These are phyloP conservation scores for Lactarius akahatsu DNA, from an alignment of 768 basidiomycete genomes.

Conservation along the genomic window DNA sequence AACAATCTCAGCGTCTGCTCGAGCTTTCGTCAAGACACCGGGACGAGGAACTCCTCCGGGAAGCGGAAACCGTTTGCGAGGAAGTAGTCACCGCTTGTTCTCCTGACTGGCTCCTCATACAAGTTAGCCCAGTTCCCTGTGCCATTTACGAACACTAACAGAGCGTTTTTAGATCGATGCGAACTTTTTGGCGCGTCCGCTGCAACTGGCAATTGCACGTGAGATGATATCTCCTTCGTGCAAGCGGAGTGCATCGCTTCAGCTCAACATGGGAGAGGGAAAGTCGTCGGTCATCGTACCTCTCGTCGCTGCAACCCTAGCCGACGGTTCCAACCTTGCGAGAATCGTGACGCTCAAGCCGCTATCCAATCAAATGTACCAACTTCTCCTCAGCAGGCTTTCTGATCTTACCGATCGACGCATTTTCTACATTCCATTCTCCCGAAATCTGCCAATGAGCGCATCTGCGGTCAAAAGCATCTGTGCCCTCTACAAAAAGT, in stretches of 20 bases:
- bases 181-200: constrained; percentile 43
- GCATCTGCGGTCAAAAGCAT: constrained; percentile 32
- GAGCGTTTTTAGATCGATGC: constrained; percentile 41
- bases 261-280: constrained; percentile 61
- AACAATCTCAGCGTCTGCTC: constrained; percentile 12
- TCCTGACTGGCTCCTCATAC: constrained; percentile 20
- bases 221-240: constrained; percentile 48
- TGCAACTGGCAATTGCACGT: constrained; percentile 44
- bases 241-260: constrained; percentile 42
- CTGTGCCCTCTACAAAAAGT: constrained; percentile 38
- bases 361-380: constrained; percentile 48
- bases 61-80: not conserved
- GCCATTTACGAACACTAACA: not conserved
- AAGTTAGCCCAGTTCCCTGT: not conserved
- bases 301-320: constrained; percentile 40
- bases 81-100: not conserved
- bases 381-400: constrained; percentile 44
- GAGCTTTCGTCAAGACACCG: constrained; percentile 1
- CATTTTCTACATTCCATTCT: constrained; percentile 52
- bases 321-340: constrained; percentile 44
- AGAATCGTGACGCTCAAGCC: constrained; percentile 52
- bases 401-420: constrained; percentile 46
- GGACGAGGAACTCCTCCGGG: constrained; percentile 3
- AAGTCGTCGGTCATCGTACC: constrained; percentile 56
- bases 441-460: constrained; percentile 38